These are phyloP conservation scores for Agrocybe praecox DNA, from an alignment of 768 basidiomycete species.

Conservation along the genomic window DNA sequence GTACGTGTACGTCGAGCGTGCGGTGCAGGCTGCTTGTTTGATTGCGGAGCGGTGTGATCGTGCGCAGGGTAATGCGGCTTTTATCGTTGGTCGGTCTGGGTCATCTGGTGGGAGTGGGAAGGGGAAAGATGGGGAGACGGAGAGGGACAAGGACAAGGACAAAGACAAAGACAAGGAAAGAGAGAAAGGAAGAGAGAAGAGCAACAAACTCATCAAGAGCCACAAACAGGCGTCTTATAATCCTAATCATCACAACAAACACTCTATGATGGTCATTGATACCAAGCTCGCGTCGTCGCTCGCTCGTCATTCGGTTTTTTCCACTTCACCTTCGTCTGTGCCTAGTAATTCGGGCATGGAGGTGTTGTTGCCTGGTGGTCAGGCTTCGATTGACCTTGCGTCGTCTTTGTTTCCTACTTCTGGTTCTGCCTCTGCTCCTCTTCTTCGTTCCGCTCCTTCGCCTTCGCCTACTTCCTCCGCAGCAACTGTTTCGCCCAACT, in stretches of 20 bases:
- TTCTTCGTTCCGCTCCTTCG: not conserved
- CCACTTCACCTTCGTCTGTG: not conserved
- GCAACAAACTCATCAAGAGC: not conserved
- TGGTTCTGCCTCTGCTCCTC: too few species aligned
- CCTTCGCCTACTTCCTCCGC: too few species aligned
- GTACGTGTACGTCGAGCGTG: constrained; percentile 23
- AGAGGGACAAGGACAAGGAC: not conserved
- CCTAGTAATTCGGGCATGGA: too few species aligned
- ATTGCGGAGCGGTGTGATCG: constrained; percentile 28
- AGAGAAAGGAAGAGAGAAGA: not conserved
- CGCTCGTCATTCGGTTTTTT: not conserved
- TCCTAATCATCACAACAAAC: too few species aligned
- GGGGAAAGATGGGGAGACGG: not conserved
- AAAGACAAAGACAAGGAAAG: too few species aligned
- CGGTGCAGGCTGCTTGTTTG: constrained; percentile 27
- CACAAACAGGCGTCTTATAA: too few species aligned
- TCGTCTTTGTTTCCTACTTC: not conserved
- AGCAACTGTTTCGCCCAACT: too few species aligned
- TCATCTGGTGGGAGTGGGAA: not conserved
- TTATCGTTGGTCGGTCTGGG: constrained; percentile 11
- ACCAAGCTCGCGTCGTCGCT: not conserved
- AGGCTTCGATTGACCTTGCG: not conserved
- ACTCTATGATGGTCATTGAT: not conserved
- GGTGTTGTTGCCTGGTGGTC: too few species aligned
- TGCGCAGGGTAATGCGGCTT: constrained; percentile 27